Conservation (phyloP, 208 protist genomes). For the Leishmania aethiopica region DNA sequence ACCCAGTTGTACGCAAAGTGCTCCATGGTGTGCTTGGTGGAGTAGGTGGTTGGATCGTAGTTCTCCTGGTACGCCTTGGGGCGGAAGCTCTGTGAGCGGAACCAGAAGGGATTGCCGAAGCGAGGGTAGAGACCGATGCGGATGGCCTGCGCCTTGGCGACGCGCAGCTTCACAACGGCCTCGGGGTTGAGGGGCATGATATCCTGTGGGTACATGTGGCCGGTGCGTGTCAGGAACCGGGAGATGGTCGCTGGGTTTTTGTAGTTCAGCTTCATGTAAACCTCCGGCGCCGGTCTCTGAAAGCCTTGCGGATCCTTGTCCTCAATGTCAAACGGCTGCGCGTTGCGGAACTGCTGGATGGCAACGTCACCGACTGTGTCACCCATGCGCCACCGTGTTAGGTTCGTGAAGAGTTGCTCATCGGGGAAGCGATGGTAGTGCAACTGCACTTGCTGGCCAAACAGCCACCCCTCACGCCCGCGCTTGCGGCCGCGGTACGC, state of each 20-base stretch:
- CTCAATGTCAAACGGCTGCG: slow-evolving; percentile 88
- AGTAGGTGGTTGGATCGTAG: slow-evolving; percentile 89
- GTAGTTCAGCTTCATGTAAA: slow-evolving; percentile 95
- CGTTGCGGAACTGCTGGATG: slow-evolving; percentile 90
- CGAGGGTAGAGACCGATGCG: slow-evolving; percentile 89
- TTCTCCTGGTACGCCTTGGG: slow-evolving; percentile 90
- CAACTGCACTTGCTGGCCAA: slow-evolving; percentile 89
- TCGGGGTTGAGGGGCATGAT: slow-evolving; percentile 88
- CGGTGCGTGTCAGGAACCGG: slow-evolving; percentile 86
- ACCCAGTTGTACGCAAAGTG: slow-evolving; percentile 93
- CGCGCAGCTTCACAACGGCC: slow-evolving; percentile 78
- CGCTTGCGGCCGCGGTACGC: slow-evolving; percentile 85
- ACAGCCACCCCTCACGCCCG: slow-evolving; percentile 86
- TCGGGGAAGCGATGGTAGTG: slow-evolving; percentile 91
- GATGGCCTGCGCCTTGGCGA: slow-evolving; percentile 85
- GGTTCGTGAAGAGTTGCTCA: slow-evolving; percentile 85
- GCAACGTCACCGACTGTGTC: slow-evolving; percentile 87
- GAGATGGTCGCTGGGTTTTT: slow-evolving; percentile 92
- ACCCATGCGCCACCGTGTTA: slow-evolving; percentile 84
- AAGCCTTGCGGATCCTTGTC: slow-evolving; percentile 86
- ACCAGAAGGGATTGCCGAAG: slow-evolving; percentile 92
- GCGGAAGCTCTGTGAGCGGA: slow-evolving; percentile 79
- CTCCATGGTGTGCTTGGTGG: slow-evolving; percentile 90
- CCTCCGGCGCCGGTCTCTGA: slow-evolving; percentile 73
- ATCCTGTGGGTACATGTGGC: slow-evolving; percentile 89